Evolutionary conservation across 352 stramenopile species (phyloP).

Genomic region (Pythium sp.): DNA sequence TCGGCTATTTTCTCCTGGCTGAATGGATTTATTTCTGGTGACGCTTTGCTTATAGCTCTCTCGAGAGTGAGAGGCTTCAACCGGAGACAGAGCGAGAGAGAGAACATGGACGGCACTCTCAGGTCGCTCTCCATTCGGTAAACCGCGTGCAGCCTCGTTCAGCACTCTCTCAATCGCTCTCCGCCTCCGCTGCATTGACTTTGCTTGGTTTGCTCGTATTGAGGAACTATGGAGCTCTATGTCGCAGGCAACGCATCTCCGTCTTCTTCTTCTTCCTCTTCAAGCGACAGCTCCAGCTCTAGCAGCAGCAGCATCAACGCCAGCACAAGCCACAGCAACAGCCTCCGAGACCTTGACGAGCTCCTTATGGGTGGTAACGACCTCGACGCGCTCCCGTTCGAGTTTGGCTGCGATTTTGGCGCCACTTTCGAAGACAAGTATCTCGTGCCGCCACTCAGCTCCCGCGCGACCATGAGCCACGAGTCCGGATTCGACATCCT

Average conservation of each 20-base stretch:
- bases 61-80: not conserved
- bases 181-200: not conserved
- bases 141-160: constrained; percentile 8
- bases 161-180: not conserved
- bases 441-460: constrained; percentile 14
- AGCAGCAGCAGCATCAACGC: constrained; percentile 2
- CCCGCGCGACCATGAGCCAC: not conserved
- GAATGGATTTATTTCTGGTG: constrained; percentile 1
- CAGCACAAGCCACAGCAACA: constrained; percentile 7
- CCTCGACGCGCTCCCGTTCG: constrained; percentile 34
- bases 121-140: constrained; percentile 11
- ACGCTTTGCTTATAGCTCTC: constrained; percentile 2
- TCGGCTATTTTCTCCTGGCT: not conserved
- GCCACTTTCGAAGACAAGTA: constrained; percentile 35
- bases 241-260: not conserved
- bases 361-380: constrained; percentile 29
- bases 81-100: not conserved
- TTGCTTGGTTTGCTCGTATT: not conserved
- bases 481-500: constrained; percentile 14
- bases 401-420: constrained; percentile 43
- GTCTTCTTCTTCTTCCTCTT: not conserved
- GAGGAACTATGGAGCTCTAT: constrained; percentile 10
- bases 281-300: not conserved
- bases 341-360: constrained; percentile 35
- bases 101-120: not conserved